Evolutionary conservation across 2,329 filamentous ascomycete species (phyloP), one percentile per base, ranked within the genome.

Genomic region (Metarhizium robertsii): DNA sequence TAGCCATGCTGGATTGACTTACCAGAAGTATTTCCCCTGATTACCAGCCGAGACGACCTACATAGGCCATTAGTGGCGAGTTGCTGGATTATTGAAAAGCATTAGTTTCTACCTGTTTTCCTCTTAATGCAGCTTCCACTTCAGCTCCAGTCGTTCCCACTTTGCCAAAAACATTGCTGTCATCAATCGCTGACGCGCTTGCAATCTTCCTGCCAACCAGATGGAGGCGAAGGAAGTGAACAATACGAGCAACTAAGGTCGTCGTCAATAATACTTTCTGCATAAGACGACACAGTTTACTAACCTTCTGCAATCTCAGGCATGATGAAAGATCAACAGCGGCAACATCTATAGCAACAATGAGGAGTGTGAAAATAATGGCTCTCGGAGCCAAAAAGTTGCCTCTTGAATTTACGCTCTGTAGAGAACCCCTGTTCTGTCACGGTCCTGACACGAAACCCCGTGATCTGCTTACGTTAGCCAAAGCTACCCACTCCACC

Each of bases 11-110:
- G 6, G 8, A 5, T 8, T 16, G 7, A 58, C 71, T 57, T 62
- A 81, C 84, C 94, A 99, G 69, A 99, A 97, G 67, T 97, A 97
- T 79, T 97, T 99, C 10, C 94, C 94, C 68, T 96, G 94, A 57
- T 88, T 90, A 4, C 88, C 88, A 4, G 88, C 88, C 54, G 76
- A 78, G 8, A 82, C 57, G 3, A 84, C 83, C 75, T 77, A 51
- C 6, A 46, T 10, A 25, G 13, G 16, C 3, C 13, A 45, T 43
- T 20, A 42, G 53, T 18, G n/a, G n/a, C 16, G 11, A 25, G 36
- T 11, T 20, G 36, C 2, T 11, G 13, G 6, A 30, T 11, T 57
- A 48, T 56, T 29, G 42, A 25, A 45, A 45, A 45, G 11, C n/a
- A 45, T 6, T 20, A 2, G 6, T 20, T 25, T 25, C 7, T 20